These are phyloP conservation scores for Escallonia rubra DNA, from an alignment of 129 eudicot species.

Conservation along the genomic window DNA sequence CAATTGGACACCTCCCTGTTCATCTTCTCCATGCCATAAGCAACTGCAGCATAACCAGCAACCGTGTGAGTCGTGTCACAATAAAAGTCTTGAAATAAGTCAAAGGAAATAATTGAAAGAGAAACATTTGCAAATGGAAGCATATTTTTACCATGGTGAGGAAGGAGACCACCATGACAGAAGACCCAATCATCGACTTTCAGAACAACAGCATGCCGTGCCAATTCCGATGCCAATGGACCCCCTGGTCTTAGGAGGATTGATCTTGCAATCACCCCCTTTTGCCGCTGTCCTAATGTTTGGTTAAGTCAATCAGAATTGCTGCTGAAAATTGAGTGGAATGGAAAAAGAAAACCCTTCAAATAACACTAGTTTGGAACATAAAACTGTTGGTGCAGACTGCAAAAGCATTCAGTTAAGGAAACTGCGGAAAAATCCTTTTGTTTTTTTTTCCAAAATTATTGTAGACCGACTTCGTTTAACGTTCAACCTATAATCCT, in stretches of 20 bases:
- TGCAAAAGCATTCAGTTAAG: too few species aligned
- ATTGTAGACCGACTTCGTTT: too few species aligned
- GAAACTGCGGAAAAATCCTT: too few species aligned
- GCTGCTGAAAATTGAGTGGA: constrained; percentile 11
- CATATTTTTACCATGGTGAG: constrained; percentile 73
- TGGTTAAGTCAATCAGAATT: constrained; percentile 40
- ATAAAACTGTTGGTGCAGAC: background rate
- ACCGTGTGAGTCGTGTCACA: constrained; percentile 1
- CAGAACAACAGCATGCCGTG: constrained; percentile 80
- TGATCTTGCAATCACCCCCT: constrained; percentile 96
- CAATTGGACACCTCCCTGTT: constrained; percentile 76
- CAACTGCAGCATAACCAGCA: constrained; percentile 46
- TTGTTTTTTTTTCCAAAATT: too few species aligned
- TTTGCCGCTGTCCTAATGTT: constrained; percentile 96
- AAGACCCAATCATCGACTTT: constrained; percentile 94
- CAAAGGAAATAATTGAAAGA: constrained; percentile 2
- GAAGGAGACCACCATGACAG: constrained; percentile 99
- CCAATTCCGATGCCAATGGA: constrained; percentile 86
- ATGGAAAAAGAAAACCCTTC: background rate
- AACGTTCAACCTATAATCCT: too few species aligned
- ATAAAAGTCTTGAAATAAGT: constrained; percentile 1
- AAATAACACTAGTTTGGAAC: too few species aligned
- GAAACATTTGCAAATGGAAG: background rate
- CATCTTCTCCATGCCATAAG: constrained; percentile 89
- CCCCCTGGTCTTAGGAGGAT: constrained; percentile 91